Evolutionary conservation across 148 eudicot genomes (phyloP), one percentile per base, ranked within the genome.

Genomic region (Pharnaceum exiguum): DNA sequence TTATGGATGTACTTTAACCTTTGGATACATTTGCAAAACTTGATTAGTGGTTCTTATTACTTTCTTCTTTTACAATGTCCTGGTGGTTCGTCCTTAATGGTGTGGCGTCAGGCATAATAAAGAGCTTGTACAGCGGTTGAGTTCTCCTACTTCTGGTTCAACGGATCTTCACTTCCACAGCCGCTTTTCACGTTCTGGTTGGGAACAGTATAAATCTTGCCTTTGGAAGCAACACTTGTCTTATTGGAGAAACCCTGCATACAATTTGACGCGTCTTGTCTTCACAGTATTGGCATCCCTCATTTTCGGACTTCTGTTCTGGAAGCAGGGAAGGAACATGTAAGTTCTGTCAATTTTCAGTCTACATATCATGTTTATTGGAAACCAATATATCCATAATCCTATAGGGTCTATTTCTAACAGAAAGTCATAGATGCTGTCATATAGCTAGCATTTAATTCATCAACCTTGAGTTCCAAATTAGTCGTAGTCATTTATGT

Each of bases 201-300:
- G 95, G 95, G 86, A 71, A 46, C 97, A 90, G 37, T 90, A 77
- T 67, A 83, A 66, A 69, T 68, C 78, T 22, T 89, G 95, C 71
- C 73, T 89, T 4, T 86, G 97, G 97, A 90, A 86, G 72, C 88
- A 73, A 29, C 59, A 79, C 48, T 70, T 69, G 65, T 90, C 97
- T 40, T 90, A 86, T 46, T 90, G 97, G 97, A 81, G 97, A 78
- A 90, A 74, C 65, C 95, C 97, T 48, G 69, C 95, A 0, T 90
- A 83, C 77, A 90, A 74, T 77, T 57, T 86, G 66, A 60, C 15
- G 55, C 90, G 90, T 28, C 46, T 54, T 2, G 7, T 62, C 2
- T 64, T 38, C 61, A 44, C 59, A 50, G 54, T 83, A 21, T 7
- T 79, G 10, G 28, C 81, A 17, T 77, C 90, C 42, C 37, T 81